These are phyloP conservation scores for Aspergillus niger DNA, from an alignment of 2,329 filamentous ascomycete genomes.

Conservation along the genomic window DNA sequence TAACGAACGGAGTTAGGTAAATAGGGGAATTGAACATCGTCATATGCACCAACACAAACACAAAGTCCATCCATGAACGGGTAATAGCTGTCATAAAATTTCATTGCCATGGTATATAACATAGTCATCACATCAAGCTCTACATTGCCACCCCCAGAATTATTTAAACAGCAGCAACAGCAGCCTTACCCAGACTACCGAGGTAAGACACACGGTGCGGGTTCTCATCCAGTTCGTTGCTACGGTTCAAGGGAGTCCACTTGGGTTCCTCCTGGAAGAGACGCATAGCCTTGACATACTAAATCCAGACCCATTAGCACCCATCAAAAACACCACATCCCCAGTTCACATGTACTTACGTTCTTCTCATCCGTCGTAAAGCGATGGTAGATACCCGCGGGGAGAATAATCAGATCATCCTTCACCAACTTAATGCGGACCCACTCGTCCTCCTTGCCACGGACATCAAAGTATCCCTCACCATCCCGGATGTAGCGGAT, in stretches of 20 bases:
- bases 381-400: conserved; percentile 93
- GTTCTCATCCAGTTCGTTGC: conserved; percentile 75
- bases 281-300: conserved; percentile 96
- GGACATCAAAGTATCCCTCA: conserved; percentile 89
- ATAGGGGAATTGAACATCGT: background rate
- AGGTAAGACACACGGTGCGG: conserved; percentile 78
- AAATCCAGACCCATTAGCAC: conserved; percentile 8
- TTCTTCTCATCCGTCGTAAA: conserved; percentile 94
- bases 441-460: conserved; percentile 82
- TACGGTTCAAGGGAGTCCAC: conserved; percentile 91
- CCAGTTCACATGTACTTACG: conserved; percentile 49
- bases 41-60: background rate
- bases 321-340: too few species aligned
- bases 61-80: background rate
- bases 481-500: conserved; percentile 92
- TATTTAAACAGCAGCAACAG: conserved; percentile 30
- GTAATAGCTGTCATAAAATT: conserved; percentile 13
- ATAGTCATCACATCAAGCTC: background rate
- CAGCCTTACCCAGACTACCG: conserved; percentile 30
- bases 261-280: conserved; percentile 98
- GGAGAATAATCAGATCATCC: conserved; percentile 87
- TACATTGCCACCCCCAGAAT: background rate
- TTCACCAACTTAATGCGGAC: conserved; percentile 82
- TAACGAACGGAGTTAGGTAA: conserved; percentile 3
- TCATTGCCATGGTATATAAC: conserved; percentile 25